phyloP scores from a whole-genome alignment of 1,284 basidiomycete genomes.

The Rugosomyces carneus region DNA sequence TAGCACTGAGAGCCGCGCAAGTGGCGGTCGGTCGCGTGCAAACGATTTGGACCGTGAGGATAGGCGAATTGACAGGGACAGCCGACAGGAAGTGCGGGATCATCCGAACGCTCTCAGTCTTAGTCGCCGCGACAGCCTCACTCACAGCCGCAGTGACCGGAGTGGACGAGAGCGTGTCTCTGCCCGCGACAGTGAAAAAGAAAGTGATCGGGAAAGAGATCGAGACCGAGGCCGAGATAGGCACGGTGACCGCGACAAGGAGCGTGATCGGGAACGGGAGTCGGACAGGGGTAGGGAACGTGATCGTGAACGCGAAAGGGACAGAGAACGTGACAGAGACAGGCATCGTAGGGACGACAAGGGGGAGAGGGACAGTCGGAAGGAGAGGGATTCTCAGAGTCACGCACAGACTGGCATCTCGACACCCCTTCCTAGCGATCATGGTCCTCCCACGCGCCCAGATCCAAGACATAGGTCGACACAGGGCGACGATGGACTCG shows the following conservation, averaged over 20 bases:
- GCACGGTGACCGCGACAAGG: slow-evolving; percentile 47
- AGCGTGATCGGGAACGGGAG: slow-evolving; percentile 42
- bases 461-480: slow-evolving; percentile 50
- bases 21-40: slow-evolving; percentile 53
- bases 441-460: slow-evolving; percentile 48
- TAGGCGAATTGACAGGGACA: slow-evolving; percentile 39
- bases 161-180: slow-evolving; percentile 30
- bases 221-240: slow-evolving; percentile 38
- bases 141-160: slow-evolving; percentile 40
- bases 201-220: slow-evolving; percentile 36
- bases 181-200: slow-evolving; percentile 32
- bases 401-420: slow-evolving; percentile 26
- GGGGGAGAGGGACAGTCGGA: slow-evolving; percentile 31
- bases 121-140: slow-evolving; percentile 40
- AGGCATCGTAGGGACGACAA: slow-evolving; percentile 34
- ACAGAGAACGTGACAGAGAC: slow-evolving; percentile 32
- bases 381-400: slow-evolving; percentile 41
- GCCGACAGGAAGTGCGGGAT: slow-evolving; percentile 36
- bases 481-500: slow-evolving; percentile 47
- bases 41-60: slow-evolving; percentile 52
- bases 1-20: slow-evolving; percentile 67
- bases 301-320: slow-evolving; percentile 35
- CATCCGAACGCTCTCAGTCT: slow-evolving; percentile 28
- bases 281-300: slow-evolving; percentile 35
- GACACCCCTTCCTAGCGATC: slow-evolving; percentile 37